Evolutionary conservation across 345 rosid species (phyloP).

Genomic region (Reutealis trisperma): DNA sequence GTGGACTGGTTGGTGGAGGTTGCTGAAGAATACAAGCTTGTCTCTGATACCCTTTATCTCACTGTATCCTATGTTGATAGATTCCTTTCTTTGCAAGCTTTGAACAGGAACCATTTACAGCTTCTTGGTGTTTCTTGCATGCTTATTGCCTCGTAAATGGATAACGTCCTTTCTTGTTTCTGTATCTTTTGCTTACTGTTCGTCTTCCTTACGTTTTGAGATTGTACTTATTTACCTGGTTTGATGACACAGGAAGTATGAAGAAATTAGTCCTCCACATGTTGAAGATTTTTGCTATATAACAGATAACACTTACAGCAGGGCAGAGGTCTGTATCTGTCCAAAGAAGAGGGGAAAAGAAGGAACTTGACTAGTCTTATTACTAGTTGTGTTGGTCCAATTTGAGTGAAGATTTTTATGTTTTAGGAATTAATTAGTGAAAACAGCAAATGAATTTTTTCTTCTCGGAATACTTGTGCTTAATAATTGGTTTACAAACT

Average conservation of each 20-base stretch:
- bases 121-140: conserved; percentile 32
- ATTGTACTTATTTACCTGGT: neutral
- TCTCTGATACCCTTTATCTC: conserved; percentile 23
- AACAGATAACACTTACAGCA: conserved; percentile 28
- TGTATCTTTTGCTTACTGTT: neutral
- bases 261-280: conserved; percentile 29
- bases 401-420: neutral
- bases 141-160: conserved; percentile 31
- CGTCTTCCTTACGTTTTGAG: neutral
- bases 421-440: neutral
- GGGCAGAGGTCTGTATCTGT: conserved; percentile 20
- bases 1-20: conserved; percentile 37
- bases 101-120: conserved; percentile 19
- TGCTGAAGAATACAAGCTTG: conserved; percentile 25
- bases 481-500: neutral
- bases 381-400: neutral
- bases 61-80: conserved; percentile 23
- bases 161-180: neutral
- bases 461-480: neutral
- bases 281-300: conserved; percentile 31
- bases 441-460: neutral
- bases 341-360: neutral
- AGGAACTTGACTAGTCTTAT: neutral
- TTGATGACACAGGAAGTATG: conserved; percentile 22
- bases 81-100: conserved; percentile 19